These are phyloP conservation scores for Aspergillus caelatus DNA, from an alignment of 2,329 filamentous ascomycete species.

Conservation along the genomic window DNA sequence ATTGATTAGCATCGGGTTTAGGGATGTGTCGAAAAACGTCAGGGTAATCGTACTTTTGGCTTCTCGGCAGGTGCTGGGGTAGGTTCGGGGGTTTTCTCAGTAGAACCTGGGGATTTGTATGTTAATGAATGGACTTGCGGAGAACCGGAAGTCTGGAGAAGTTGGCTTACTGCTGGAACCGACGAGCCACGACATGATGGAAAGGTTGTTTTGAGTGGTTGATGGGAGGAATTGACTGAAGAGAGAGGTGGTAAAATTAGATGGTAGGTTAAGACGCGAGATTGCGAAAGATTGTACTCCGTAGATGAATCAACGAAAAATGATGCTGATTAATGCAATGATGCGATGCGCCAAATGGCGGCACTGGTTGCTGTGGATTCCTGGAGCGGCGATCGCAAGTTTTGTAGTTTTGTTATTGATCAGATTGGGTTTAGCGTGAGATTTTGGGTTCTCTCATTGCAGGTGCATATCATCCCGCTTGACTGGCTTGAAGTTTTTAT, in stretches of 20 bases:
- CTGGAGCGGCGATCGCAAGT: conserved; percentile 24
- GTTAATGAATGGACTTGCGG: conserved; percentile 6
- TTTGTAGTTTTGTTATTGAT: conserved; percentile 11
- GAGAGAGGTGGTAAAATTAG: background rate
- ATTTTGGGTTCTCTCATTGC: background rate
- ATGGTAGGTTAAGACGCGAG: background rate
- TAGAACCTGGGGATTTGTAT: conserved; percentile 8
- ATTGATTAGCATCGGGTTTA: background rate
- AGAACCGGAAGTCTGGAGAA: conserved; percentile 1
- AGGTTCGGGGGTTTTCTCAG: conserved; percentile 28
- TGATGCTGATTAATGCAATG: conserved; percentile 25
- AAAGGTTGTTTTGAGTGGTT: background rate
- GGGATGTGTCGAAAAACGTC: background rate
- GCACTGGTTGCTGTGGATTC: conserved; percentile 18
- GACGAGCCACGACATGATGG: conserved; percentile 8
- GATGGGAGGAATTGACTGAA: conserved; percentile 7
- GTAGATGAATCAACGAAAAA: background rate
- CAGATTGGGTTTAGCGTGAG: conserved; percentile 9
- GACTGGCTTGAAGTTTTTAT: background rate
- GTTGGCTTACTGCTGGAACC: conserved; percentile 3
- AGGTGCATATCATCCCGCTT: background rate
- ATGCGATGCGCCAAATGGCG: conserved; percentile 16
- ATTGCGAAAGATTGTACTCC: background rate
- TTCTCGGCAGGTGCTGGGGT: conserved; percentile 34
- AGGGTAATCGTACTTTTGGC: conserved; percentile 36